Evolutionary conservation across 2,329 filamentous ascomycete genomes (phyloP), one percentile per base, ranked within the genome.

Genomic region (Torrubiella hemipterigena): DNA sequence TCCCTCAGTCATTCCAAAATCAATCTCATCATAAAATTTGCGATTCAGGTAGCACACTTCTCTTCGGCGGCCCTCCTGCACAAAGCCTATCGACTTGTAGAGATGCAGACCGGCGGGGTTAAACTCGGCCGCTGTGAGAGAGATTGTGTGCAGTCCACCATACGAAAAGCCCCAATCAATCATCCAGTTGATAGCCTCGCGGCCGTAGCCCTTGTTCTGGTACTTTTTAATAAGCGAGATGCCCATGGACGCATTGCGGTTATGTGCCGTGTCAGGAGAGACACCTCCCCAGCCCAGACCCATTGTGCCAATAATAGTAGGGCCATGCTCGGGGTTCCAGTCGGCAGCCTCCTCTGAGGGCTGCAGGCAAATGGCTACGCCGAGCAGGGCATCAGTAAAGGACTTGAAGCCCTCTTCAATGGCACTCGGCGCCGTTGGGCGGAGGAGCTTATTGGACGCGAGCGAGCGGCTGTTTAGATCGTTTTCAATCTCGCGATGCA

Each of bases 81-180:
- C 47, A 36, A 68, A 67, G 1, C 65, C 61, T 4, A 67, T 38
- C 31, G 49, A 49, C 44, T 57, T 43, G 42, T 67, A 67, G 42
- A 68, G 36, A 13, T 49, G 47, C 4, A 52, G 32, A 2, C 59
- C 63, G 2, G 58, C 49, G 20, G 46, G 42, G 35, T 67, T 68
- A 40, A 51, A 67, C 12, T 44, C 54, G 25, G 61, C 56, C 6
- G 52, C 54, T 7, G 45, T 41, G 12, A 68, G 50, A 21, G 45
- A 46, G 18, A 68, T 52, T 8, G 55, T 48, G 38, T 67, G 63
- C 48, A 67, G 38, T 7, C 56, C 58, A 4, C 50, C 59, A 17
- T 51, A 48, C 18, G 38, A 38, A 40, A 68, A 69, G 1, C 56
- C 56, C 53, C 61, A 67, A 27, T 59, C 51, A n/a, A 65, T 39